These are phyloP conservation scores for Cercophora newfieldiana DNA, from an alignment of 495 filamentous ascomycete genomes.

Conservation along the genomic window DNA sequence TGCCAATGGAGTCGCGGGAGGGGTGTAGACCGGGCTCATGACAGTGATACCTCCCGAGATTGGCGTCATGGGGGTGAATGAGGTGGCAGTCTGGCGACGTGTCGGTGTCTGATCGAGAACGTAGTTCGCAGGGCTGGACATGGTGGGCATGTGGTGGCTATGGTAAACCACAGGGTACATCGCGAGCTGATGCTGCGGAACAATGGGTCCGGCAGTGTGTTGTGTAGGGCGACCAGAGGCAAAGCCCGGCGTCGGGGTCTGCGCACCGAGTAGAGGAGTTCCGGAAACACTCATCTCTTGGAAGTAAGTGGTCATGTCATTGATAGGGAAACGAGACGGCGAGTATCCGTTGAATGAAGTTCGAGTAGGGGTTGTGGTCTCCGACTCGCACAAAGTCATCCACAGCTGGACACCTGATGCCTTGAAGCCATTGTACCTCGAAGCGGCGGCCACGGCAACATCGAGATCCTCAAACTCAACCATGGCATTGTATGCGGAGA, in stretches of 20 bases:
- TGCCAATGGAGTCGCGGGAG: slow-evolving; percentile 38
- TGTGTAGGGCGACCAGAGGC: background rate
- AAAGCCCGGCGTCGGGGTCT: slow-evolving; percentile 21
- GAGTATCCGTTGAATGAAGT: background rate
- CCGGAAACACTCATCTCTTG: slow-evolving; percentile 18
- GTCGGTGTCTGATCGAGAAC: slow-evolving; percentile 41
- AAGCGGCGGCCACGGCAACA: slow-evolving; percentile 32
- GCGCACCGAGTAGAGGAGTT: slow-evolving; percentile 8
- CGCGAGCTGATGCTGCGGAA: slow-evolving; percentile 24
- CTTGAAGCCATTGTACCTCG: background rate
- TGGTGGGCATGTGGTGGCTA: no score
- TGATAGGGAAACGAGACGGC: background rate
- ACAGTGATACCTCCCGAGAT: slow-evolving; percentile 24
- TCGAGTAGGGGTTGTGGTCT: background rate
- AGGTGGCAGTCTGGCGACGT: slow-evolving; percentile 27
- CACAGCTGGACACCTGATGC: background rate
- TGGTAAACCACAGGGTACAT: slow-evolving; percentile 42
- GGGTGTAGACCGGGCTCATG: slow-evolving; percentile 31
- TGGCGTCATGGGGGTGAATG: slow-evolving; percentile 27
- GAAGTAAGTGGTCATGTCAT: slow-evolving; percentile 23
- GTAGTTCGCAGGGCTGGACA: slow-evolving; percentile 29
- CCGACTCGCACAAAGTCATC: background rate
- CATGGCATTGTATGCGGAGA: slow-evolving; percentile 41
- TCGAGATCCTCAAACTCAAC: slow-evolving; percentile 59
- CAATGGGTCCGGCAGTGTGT: slow-evolving; percentile 7